These are phyloP conservation scores for Scytalidium sp. DNA, from an alignment of 2,329 filamentous ascomycete species.

Conservation along the genomic window DNA sequence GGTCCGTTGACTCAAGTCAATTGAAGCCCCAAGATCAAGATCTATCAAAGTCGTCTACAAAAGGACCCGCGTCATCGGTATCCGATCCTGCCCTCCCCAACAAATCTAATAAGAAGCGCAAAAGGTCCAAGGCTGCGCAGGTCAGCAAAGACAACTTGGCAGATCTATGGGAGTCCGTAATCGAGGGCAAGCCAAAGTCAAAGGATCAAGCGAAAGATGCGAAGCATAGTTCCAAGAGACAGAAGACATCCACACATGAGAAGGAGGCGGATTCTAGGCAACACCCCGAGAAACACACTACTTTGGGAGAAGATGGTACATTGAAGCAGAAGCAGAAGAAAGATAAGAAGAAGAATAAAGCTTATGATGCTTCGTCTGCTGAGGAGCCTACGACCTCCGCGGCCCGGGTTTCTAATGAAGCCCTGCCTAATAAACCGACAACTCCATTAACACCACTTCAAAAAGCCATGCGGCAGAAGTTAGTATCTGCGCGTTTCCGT, in stretches of 20 bases:
- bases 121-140: conserved; percentile 51
- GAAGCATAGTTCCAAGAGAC: conserved; percentile 19
- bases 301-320: not conserved
- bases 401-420: conserved; percentile 35
- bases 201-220: conserved; percentile 27
- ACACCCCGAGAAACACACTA: conserved; percentile 20
- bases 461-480: conserved; percentile 89
- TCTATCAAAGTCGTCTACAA: conserved; percentile 8
- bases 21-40: conserved; percentile 62
- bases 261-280: conserved; percentile 18
- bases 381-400: not conserved
- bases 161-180: conserved; percentile 74
- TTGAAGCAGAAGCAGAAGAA: conserved; percentile 22
- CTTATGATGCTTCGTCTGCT: conserved; percentile 12
- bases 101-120: conserved; percentile 46
- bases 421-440: conserved; percentile 30
- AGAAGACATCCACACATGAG: conserved; percentile 19
- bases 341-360: conserved; percentile 17
- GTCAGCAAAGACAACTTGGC: conserved; percentile 71
- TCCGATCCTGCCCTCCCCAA: conserved; percentile 3
- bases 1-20: conserved; percentile 72
- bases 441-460: conserved; percentile 86
- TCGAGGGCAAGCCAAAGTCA: conserved; percentile 61
- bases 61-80: conserved; percentile 19
- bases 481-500: conserved; percentile 92